Evolutionary conservation across 805 yeast genomes (phyloP).

Genomic region (Ogataea salicorniae): DNA sequence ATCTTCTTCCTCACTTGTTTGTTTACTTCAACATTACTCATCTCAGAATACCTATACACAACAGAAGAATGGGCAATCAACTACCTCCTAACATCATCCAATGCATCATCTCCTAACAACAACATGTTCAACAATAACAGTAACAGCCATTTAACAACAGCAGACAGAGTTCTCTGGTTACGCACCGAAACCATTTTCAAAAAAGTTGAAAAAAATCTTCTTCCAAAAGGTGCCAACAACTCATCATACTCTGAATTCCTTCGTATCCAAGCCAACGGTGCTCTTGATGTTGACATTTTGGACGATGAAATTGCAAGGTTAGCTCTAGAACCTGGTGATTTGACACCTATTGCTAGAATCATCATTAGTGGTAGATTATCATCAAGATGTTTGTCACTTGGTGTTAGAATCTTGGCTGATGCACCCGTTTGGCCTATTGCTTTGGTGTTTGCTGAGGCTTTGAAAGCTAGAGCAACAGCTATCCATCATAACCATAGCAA

Average conservation of each 20-base stretch:
- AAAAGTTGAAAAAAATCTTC: constrained; percentile 53
- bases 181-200: constrained; percentile 55
- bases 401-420: constrained; percentile 73
- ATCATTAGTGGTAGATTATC: constrained; percentile 48
- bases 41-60: constrained; percentile 56
- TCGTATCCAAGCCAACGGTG: constrained; percentile 54
- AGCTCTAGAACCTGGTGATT: constrained; percentile 41
- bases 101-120: constrained; percentile 13
- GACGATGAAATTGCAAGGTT: constrained; percentile 47
- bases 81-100: constrained; percentile 14
- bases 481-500: constrained; percentile 24
- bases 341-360: constrained; percentile 40
- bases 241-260: constrained; percentile 55
- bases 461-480: constrained; percentile 56
- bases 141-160: constrained; percentile 19
- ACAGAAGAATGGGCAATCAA: constrained; percentile 50
- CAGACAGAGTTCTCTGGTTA: constrained; percentile 61
- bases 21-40: constrained; percentile 54
- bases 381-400: constrained; percentile 56
- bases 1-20: constrained; percentile 70
- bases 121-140: constrained; percentile 11
- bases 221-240: constrained; percentile 46
- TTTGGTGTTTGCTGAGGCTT: constrained; percentile 71
- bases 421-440: constrained; percentile 88
- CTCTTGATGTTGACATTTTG: constrained; percentile 44